Evolutionary conservation across 768 basidiomycete species (phyloP).

Genomic region (Amanita rubescens): DNA sequence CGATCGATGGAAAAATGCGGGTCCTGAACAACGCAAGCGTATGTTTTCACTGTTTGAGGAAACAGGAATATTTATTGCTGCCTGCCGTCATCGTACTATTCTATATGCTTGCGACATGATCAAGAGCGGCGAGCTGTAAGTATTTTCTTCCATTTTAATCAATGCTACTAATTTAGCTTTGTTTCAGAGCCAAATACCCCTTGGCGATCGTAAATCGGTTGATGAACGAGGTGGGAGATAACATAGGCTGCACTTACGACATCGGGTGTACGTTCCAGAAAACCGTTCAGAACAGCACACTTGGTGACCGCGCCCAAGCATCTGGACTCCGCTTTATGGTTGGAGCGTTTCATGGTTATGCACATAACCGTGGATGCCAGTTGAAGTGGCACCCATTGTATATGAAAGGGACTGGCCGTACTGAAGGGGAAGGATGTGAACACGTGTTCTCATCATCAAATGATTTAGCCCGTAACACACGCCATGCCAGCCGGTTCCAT

Average conservation of each 20-base stretch:
- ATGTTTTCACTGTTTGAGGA: conserved; percentile 10
- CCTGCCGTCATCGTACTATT: conserved; percentile 10
- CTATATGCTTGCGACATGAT: conserved; percentile 9
- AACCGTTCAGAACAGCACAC: neutral
- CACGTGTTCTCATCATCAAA: conserved; percentile 7
- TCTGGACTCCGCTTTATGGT: too few relatives aligned
- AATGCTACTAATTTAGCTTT: neutral
- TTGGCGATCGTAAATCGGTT: neutral
- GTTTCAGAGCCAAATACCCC: neutral
- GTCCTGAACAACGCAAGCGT: conserved; percentile 3
- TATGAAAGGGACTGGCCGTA: conserved; percentile 2
- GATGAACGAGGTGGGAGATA: neutral
- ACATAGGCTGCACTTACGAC: neutral
- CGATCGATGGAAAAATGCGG: neutral
- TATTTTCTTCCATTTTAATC: neutral
- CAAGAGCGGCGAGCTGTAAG: neutral
- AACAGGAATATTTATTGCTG: conserved; percentile 11
- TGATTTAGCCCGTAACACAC: conserved; percentile 1
- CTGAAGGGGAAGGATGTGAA: conserved; percentile 11
- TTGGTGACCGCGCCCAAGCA: neutral
- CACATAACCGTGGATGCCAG: conserved; percentile 4
- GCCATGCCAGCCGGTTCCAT: conserved; percentile 4
- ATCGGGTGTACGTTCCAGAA: neutral
- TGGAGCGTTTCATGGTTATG: too few relatives aligned
- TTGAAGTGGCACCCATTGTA: conserved; percentile 1